These are phyloP conservation scores for Theobroma grandiflorum DNA, from an alignment of 441 rosid genomes.

Conservation along the genomic window DNA sequence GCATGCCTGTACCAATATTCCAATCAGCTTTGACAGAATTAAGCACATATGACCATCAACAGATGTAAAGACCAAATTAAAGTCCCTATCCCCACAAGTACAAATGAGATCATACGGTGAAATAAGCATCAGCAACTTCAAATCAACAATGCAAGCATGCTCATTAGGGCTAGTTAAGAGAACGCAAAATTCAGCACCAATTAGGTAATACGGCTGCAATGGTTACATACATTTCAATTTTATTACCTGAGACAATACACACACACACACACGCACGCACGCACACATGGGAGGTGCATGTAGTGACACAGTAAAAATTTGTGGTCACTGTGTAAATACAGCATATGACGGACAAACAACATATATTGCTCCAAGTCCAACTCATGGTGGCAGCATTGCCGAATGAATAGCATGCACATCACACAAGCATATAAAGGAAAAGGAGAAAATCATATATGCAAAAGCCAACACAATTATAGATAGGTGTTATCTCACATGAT, in stretches of 20 bases:
- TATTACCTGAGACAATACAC: not conserved
- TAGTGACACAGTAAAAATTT: not conserved
- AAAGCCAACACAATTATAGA: not conserved
- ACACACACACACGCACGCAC: not conserved
- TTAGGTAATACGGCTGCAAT: not conserved
- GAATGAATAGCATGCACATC: not conserved
- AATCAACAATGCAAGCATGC: constrained; percentile 1
- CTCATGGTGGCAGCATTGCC: not conserved
- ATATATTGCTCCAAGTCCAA: not conserved
- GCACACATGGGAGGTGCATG: not conserved
- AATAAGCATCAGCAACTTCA: not conserved
- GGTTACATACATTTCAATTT: not conserved
- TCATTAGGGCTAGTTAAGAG: not conserved
- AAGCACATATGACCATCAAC: constrained; percentile 9
- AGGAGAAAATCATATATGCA: constrained; percentile 15
- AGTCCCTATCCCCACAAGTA: not conserved
- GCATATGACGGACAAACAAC: not conserved
- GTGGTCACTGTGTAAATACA: not conserved
- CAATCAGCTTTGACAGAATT: not conserved
- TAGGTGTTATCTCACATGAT: constrained; percentile 68
- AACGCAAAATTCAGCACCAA: not conserved
- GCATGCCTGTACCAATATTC: not conserved
- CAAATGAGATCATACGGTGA: not conserved
- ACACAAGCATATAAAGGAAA: not conserved
- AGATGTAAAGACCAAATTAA: not conserved